phyloP scores from a whole-genome alignment of 2,329 filamentous ascomycete genomes.

The Colletotrichum sp. region DNA sequence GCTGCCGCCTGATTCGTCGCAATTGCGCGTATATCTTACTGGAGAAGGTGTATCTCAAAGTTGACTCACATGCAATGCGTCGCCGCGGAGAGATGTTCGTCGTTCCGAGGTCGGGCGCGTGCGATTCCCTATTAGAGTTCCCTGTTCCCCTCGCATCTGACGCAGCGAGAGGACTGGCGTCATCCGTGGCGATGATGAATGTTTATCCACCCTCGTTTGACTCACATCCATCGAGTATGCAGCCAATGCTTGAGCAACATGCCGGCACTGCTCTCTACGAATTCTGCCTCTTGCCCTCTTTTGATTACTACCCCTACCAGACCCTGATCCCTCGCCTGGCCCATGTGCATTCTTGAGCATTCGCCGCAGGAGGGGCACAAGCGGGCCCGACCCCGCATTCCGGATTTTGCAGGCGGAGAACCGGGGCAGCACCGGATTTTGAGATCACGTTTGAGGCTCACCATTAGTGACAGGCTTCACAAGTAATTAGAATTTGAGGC shows the following conservation, averaged over 20 bases:
- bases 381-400: neutral
- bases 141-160: neutral
- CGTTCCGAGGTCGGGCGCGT: neutral
- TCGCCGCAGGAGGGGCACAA: neutral
- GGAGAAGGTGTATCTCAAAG: neutral
- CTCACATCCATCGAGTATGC: neutral
- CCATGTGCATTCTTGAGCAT: accelerated
- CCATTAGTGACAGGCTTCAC: neutral
- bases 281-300: accelerated
- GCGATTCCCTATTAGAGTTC: neutral
- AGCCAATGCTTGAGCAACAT: accelerated
- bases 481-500: neutral
- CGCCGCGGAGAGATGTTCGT: neutral
- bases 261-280: accelerated
- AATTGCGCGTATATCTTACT: accelerated
- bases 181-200: neutral
- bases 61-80: neutral
- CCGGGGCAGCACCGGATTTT: neutral
- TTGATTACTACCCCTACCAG: accelerated
- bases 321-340: neutral
- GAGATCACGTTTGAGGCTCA: accelerated
- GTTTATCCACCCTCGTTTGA: neutral
- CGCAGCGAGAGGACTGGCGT: neutral
- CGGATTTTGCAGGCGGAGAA: neutral
- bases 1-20: neutral